These are phyloP conservation scores for Chaetomidium leptoderma DNA, from an alignment of 495 filamentous ascomycete genomes.

Conservation along the genomic window DNA sequence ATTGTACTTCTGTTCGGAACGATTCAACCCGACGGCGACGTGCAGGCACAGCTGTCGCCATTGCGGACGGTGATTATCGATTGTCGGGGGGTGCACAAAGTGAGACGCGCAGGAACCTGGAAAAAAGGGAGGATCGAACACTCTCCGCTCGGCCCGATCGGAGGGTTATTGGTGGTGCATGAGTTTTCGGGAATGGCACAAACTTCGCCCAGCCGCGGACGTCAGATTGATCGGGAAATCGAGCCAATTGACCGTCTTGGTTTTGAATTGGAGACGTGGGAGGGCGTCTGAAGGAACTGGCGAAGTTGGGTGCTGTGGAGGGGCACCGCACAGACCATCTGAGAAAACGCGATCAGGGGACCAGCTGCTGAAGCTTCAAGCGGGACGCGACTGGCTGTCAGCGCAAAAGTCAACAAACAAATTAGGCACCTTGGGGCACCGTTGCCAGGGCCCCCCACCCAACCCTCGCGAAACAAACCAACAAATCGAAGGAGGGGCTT, in stretches of 20 bases:
- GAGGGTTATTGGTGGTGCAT: constrained; percentile 18
- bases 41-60: constrained; percentile 28
- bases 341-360: constrained; percentile 28
- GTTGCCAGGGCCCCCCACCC: constrained; percentile 40
- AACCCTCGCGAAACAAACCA: background rate
- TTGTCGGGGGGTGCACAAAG: constrained; percentile 1
- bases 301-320: constrained; percentile 9
- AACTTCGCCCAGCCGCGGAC: background rate
- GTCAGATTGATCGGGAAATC: background rate
- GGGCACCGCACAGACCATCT: constrained; percentile 23
- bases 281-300: background rate
- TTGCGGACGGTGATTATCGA: constrained; percentile 9
- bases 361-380: too few relatives aligned
- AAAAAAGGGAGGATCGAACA: constrained; percentile 8
- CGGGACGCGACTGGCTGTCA: constrained; percentile 14
- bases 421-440: too few relatives aligned
- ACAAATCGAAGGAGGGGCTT: constrained; percentile 20
- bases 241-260: constrained; percentile 5
- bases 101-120: constrained; percentile 4
- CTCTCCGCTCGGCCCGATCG: constrained; percentile 2
- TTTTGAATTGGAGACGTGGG: background rate
- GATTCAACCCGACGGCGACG: constrained; percentile 26
- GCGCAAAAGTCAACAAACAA: constrained; percentile 38
- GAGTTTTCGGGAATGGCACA: background rate
- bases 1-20: constrained; percentile 28